Evolutionary conservation across 176 grass and related monocot genomes (phyloP), one percentile per base, ranked within the genome.

Genomic region (Microstegium vimineum): DNA sequence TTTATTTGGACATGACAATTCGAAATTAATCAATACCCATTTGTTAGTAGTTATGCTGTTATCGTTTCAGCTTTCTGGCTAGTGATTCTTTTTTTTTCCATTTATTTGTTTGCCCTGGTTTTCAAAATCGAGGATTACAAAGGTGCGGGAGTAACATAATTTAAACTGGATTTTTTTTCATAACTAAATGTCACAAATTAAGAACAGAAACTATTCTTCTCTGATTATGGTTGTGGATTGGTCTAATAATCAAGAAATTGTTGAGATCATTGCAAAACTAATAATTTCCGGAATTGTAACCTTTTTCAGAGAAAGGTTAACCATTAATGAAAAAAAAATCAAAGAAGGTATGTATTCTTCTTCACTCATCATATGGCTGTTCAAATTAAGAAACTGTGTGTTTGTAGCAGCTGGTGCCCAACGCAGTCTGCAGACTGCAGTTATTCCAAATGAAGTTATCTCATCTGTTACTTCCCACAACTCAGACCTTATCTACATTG

Each of bases 21-120:
- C n/a, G 37, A 82, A 82, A 76, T 87, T 77, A 71, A 62, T 87
- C 51, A 9, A 11, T 46, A 37, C 31, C 45, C 31, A 70, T 76
- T 69, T 62, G 16, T 76, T 82, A 62, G 22, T 54, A 62, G 8
- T 41, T 37, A 20, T 36, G 2, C 1, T 66, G 26, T 1, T 51
- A 20, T 18, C 12, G 14, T 47, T 62, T 62, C 14, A 49, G 18
- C 0, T 72, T 79, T 38, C 0, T 72, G 4, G 11, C 33, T 57
- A 23, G 9, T 57, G 54, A 14, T 75, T 22, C 26, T 4, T 13
- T 67, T 40, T 36, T 67, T 7, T 18, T n/a, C 8, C 27, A 37
- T 38, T 69, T 43, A 14, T 13, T 27, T 57, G 3, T 59, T 23
- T 25, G 8, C 22, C 25, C 2, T 14, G 2, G 4, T 16, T 49